A percentile compares a stretch with the other conserved stretches of the same genome.
Evolutionary conservation across 2,329 filamentous ascomycete genomes (phyloP).

Genomic region (Talaromyces islandicus): DNA sequence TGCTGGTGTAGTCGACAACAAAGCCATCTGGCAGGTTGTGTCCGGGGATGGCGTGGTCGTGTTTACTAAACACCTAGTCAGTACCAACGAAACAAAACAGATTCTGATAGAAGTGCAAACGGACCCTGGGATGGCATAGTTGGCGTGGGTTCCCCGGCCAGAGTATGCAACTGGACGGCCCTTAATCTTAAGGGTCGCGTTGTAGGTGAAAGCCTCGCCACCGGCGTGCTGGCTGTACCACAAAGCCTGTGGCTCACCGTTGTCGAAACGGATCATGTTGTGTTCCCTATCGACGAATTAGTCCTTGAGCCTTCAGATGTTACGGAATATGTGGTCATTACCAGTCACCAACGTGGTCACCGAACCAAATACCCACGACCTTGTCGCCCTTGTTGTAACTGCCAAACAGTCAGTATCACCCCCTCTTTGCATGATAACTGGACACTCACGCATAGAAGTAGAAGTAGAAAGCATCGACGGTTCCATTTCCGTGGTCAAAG

Average conservation of each 20-base stretch:
- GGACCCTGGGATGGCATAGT: conserved; percentile 53
- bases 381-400: conserved; percentile 50
- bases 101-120: not conserved
- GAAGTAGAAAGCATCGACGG: conserved; percentile 57
- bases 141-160: conserved; percentile 58
- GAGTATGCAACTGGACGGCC: conserved; percentile 53
- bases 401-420: not conserved
- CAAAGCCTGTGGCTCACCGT: conserved; percentile 49
- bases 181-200: conserved; percentile 48
- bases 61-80: conserved; percentile 34
- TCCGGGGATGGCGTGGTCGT: conserved; percentile 59
- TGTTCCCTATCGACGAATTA: conserved; percentile 48
- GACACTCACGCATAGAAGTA: conserved; percentile 52
- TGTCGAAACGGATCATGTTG: conserved; percentile 59
- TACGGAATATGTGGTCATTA: conserved; percentile 18
- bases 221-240: conserved; percentile 60
- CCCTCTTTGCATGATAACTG: not conserved
- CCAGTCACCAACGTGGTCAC: conserved; percentile 61
- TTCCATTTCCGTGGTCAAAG: conserved; percentile 48
- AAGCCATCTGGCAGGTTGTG: conserved; percentile 51
- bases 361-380: conserved; percentile 45
- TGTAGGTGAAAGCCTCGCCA: conserved; percentile 59
- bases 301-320: not conserved
- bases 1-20: conserved; percentile 50
- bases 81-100: not conserved